Evolutionary conservation across 2,329 filamentous ascomycete species (phyloP), one percentile per base, ranked within the genome.

Genomic region (Dactylonectria macrodidyma): DNA sequence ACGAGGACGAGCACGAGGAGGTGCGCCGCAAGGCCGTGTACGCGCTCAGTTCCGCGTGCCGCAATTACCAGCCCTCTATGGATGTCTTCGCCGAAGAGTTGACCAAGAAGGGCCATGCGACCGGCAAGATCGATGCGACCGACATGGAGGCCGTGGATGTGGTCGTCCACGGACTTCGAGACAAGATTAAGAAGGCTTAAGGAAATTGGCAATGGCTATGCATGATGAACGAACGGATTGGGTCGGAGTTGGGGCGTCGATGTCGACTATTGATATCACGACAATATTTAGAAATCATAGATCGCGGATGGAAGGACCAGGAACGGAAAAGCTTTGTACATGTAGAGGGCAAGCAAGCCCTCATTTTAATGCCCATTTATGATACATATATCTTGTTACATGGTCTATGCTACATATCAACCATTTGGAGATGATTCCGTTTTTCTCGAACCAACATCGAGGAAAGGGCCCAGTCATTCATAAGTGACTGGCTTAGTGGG

Each of bases 31-130:
- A 98, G 87, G 94, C 95, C 14, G 86, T 97, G 34, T 95, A 95
- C 77, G 96, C 95, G 12, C 87, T 99, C 55, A 97, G 94, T 78
- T 95, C 92, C 14, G 92, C 90, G 5, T 89, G 94, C 62, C 88
- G 96, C 79, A 99, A 99, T 81, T 97, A 94, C 80, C 95, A 97
- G 83, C 93, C 94, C 1, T 91, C 91, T 30, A 86, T 95, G 82
- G 91, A 94, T 79, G 84, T 86, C 26, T 84, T 95, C 68, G 89
- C 91, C 1, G 85, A 87, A 41, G 88, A 92, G 75, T 82, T 93
- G 76, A 81, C 80, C 22, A 88, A 89, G 75, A 81, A 84, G 55
- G 88, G 90, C 57, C 87, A 90, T 1, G 81, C 82, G 6, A 84
- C 86, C 34, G 84, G 80, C 19, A 90, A 90, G 73, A 83, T 95